phyloP scores from a whole-genome alignment of 257 asterid genomes.

The Echites panduratus region DNA sequence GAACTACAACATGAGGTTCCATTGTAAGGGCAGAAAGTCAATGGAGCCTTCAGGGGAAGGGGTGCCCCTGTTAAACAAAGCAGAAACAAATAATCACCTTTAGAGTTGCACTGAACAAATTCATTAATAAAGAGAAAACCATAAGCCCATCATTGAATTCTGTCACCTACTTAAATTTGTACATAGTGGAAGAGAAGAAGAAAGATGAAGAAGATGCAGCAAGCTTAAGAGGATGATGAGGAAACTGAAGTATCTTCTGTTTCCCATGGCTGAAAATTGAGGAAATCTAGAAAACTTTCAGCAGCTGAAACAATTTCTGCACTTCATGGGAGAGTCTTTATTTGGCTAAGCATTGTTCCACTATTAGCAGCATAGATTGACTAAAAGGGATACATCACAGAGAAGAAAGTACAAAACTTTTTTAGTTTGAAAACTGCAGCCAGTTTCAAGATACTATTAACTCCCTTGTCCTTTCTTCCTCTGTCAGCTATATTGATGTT shows the following conservation, averaged over 20 bases:
- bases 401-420: neutral
- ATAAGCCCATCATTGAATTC: slow-evolving; percentile 1
- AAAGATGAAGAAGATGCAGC: slow-evolving; percentile 51
- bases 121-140: neutral
- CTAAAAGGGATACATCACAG: slow-evolving; percentile 5
- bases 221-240: slow-evolving; percentile 32
- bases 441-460: neutral
- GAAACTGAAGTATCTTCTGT: slow-evolving; percentile 28
- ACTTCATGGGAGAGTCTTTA: slow-evolving; percentile 5
- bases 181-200: slow-evolving; percentile 52
- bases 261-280: slow-evolving; percentile 28
- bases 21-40: slow-evolving; percentile 61
- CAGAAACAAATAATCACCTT: slow-evolving; percentile 5
- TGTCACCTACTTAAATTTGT: slow-evolving; percentile 56
- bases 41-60: slow-evolving; percentile 31
- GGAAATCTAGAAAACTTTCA: slow-evolving; percentile 4
- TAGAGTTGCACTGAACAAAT: neutral
- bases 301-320: slow-evolving; percentile 10
- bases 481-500: neutral
- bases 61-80: slow-evolving; percentile 52
- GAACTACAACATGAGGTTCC: slow-evolving; percentile 69
- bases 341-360: neutral
- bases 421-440: slow-evolving; percentile 10
- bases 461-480: neutral
- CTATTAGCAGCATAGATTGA: neutral